Evolutionary conservation across 192 early-diverging fungal species (phyloP).

Genomic region (Linnemannia zychae): DNA sequence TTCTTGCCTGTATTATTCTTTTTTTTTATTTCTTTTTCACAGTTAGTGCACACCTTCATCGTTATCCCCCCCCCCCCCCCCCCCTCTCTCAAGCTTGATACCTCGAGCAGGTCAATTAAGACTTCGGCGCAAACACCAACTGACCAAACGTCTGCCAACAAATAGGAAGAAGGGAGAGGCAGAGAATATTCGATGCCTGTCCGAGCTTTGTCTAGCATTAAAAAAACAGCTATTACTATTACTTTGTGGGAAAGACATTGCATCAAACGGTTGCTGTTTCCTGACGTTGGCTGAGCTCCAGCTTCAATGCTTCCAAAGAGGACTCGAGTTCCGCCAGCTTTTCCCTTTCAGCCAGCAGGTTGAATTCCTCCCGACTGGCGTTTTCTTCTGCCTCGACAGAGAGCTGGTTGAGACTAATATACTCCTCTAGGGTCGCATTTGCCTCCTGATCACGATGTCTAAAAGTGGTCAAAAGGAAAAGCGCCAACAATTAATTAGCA

Average conservation of each 20-base stretch:
- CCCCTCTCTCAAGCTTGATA: not conserved
- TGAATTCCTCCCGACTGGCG: constrained; percentile 34
- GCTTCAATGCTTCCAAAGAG: constrained; percentile 8
- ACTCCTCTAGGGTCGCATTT: constrained; percentile 15
- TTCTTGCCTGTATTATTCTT: not conserved
- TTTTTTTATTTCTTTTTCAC: not conserved
- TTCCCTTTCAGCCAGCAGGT: constrained; percentile 24
- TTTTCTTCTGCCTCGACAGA: constrained; percentile 21
- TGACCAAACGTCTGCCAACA: not conserved
- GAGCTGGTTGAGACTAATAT: constrained; percentile 5
- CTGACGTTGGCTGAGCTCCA: not conserved
- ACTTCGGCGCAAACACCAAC: not conserved
- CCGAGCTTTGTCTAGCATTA: not conserved
- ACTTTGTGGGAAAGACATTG: not conserved
- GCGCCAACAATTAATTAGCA: not conserved
- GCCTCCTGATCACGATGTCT: constrained; percentile 23
- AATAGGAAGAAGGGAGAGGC: not conserved
- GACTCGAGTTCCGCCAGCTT: constrained; percentile 9
- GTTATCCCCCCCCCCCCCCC: too few relatives aligned
- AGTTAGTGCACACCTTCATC: not conserved
- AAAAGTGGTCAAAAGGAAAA: not conserved
- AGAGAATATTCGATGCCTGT: not conserved
- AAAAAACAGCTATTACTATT: not conserved
- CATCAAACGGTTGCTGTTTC: not conserved
- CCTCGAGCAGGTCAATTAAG: not conserved